phyloP scores from a whole-genome alignment of 176 grass and related monocot genomes.

The Phyllostachys edulis region DNA sequence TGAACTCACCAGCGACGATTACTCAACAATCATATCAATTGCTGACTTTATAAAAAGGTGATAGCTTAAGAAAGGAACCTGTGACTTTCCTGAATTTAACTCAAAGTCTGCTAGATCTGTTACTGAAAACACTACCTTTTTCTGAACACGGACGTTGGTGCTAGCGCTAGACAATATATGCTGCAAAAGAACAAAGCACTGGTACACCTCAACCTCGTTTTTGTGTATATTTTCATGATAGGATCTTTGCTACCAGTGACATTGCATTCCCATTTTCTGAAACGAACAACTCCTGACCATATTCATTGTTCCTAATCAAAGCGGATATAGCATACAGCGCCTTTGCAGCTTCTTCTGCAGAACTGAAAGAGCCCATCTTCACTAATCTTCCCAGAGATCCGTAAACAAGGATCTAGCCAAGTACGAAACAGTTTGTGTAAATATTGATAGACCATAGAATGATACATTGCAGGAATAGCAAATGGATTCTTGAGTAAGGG shows the following conservation, averaged over 20 bases:
- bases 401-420: slow-evolving; percentile 58
- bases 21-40: no score
- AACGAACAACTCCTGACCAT: slow-evolving; percentile 66
- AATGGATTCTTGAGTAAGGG: no score
- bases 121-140: slow-evolving; percentile 71
- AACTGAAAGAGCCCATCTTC: slow-evolving; percentile 81
- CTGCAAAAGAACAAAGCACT: slow-evolving; percentile 40
- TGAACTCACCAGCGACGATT: no score
- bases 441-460: no score
- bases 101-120: slow-evolving; percentile 78
- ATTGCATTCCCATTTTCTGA: no score
- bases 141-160: slow-evolving; percentile 53
- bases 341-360: slow-evolving; percentile 70
- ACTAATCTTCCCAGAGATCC: slow-evolving; percentile 61
- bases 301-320: slow-evolving; percentile 67
- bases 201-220: no score
- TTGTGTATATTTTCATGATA: no score
- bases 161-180: slow-evolving; percentile 57
- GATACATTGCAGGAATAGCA: no score
- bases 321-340: slow-evolving; percentile 77
- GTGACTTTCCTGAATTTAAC: slow-evolving; percentile 41
- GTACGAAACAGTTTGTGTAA: background rate
- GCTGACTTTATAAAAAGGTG: no score
- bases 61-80: no score
- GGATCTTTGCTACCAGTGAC: background rate